A percentile compares a stretch with the other conserved stretches of the same genome.
phyloP scores from a whole-genome alignment of 2,329 filamentous ascomycete genomes.

The Arthrobotrys iridis region DNA sequence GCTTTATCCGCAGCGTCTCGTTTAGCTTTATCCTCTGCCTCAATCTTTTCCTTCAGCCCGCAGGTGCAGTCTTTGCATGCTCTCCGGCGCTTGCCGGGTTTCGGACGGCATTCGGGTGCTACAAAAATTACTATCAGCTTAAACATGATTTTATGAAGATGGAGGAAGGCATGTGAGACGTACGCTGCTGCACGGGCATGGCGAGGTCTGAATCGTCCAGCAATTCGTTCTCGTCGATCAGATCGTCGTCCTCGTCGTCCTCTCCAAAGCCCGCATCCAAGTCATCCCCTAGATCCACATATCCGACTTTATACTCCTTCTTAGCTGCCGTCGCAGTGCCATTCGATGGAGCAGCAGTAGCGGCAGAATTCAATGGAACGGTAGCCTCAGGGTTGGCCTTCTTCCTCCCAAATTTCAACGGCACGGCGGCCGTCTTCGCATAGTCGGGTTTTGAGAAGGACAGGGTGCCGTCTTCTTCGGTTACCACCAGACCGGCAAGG shows the following conservation, averaged over 20 bases:
- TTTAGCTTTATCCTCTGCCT: constrained; percentile 81
- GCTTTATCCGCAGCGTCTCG: constrained; percentile 72
- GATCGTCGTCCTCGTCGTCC: constrained; percentile 79
- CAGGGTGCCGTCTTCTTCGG: constrained; percentile 53
- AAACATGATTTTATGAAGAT: constrained; percentile 31
- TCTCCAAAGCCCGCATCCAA: constrained; percentile 68
- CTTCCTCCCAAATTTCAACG: constrained; percentile 72
- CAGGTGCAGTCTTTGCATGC: constrained; percentile 99
- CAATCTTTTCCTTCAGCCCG: constrained; percentile 83
- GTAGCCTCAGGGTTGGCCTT: constrained; percentile 63
- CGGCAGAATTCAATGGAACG: constrained; percentile 58
- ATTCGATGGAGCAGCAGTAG: constrained; percentile 56
- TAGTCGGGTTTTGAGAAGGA: constrained; percentile 64
- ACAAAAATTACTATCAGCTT: constrained; percentile 56
- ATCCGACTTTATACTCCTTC: constrained; percentile 70
- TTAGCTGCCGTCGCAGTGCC: constrained; percentile 53
- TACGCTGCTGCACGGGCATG: constrained; percentile 81
- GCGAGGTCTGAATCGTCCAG: constrained; percentile 85
- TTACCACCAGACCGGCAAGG: constrained; percentile 74
- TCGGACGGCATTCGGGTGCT: constrained; percentile 88
- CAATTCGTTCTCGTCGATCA: constrained; percentile 90
- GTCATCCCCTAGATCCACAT: constrained; percentile 75
- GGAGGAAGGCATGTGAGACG: constrained; percentile 61
- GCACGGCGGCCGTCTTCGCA: constrained; percentile 59
- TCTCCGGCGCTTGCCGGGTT: constrained; percentile 85